Evolutionary conservation across 1,284 basidiomycete species (phyloP).

Genomic region (Erythrobasidium hasegawianum): DNA sequence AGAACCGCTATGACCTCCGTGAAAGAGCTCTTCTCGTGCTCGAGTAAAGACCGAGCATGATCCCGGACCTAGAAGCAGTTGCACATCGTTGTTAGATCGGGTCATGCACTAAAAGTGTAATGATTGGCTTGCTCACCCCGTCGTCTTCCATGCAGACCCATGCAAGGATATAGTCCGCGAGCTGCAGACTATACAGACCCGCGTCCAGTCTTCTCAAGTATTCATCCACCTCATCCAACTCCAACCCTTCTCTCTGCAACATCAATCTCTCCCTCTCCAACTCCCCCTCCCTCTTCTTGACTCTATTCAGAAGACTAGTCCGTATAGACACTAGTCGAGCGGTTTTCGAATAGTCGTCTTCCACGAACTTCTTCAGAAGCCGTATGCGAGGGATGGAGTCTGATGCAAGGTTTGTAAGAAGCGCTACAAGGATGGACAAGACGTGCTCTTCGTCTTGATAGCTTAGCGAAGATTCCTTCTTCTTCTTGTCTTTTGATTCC

Average conservation of each 20-base stretch:
- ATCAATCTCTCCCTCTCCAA: constrained; percentile 47
- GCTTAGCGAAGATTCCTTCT: constrained; percentile 45
- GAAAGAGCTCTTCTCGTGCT: constrained; percentile 64
- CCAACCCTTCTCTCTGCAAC: constrained; percentile 59
- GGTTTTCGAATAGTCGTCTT: constrained; percentile 82
- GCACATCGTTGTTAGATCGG: too few species aligned
- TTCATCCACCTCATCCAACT: constrained; percentile 67
- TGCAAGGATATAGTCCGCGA: constrained; percentile 84
- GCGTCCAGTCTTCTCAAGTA: constrained; percentile 79
- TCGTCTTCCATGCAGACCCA: constrained; percentile 99
- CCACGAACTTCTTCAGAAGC: constrained; percentile 87
- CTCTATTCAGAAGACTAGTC: constrained; percentile 58
- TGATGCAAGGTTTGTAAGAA: constrained; percentile 82
- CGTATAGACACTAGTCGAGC: constrained; percentile 87
- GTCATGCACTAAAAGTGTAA: constrained; percentile 5
- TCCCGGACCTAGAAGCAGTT: constrained; percentile 59
- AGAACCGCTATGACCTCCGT: constrained; percentile 64
- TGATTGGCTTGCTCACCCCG: constrained; percentile 60
- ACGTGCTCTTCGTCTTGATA: constrained; percentile 83
- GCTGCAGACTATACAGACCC: constrained; percentile 83
- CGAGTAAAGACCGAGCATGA: constrained; percentile 70
- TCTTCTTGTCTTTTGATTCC: constrained; percentile 53
- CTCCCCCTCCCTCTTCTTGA: constrained; percentile 62
- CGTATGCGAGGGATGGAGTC: constrained; percentile 78
- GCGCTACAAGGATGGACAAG: constrained; percentile 78